A percentile compares a stretch with the other conserved stretches of the same genome.
phyloP scores from a whole-genome alignment of 176 grass and related monocot genomes.

The Zizania latifolia region DNA sequence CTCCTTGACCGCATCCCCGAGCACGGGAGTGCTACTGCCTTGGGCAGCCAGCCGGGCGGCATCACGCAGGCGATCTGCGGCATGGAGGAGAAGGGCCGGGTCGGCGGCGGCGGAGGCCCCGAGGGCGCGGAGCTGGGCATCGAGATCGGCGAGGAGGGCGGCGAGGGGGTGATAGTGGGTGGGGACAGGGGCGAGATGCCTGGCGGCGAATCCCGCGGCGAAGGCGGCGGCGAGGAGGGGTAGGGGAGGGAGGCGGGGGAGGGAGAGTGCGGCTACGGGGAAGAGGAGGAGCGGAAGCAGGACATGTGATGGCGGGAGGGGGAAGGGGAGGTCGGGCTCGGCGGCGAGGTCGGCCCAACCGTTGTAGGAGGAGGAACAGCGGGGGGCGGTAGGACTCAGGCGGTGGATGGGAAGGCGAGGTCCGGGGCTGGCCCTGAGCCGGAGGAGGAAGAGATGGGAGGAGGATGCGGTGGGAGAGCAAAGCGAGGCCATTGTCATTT shows the following conservation, averaged over 20 bases:
- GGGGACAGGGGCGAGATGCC: conserved; percentile 32
- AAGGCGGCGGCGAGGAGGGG: conserved; percentile 59
- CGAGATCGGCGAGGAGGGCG: conserved; percentile 51
- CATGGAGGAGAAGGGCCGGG: conserved; percentile 24
- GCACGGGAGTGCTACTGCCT: neutral
- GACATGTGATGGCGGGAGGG: neutral
- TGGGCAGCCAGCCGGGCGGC: conserved; percentile 22
- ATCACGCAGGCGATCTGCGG: conserved; percentile 40
- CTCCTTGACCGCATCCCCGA: conserved; percentile 29
- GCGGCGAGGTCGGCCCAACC: conserved; percentile 72
- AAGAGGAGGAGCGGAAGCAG: conserved; percentile 28
- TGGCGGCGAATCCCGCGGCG: conserved; percentile 46
- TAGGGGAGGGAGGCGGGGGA: conserved; percentile 50
- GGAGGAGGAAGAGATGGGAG: neutral
- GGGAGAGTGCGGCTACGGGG: conserved; percentile 24
- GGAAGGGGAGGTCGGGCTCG: conserved; percentile 14
- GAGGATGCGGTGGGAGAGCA: neutral
- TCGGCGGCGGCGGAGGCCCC: conserved; percentile 1
- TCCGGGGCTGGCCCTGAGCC: neutral
- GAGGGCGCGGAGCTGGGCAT: conserved; percentile 41
- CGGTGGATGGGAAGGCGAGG: neutral
- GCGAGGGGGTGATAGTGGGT: conserved; percentile 16
- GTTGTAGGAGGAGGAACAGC: conserved; percentile 33
- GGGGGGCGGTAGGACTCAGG: neutral
- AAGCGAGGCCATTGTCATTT: too few relatives aligned